Base-by-base conservation (phyloP, 371 early-diverging fungal species). In the Mucor circinelloides region DNA sequence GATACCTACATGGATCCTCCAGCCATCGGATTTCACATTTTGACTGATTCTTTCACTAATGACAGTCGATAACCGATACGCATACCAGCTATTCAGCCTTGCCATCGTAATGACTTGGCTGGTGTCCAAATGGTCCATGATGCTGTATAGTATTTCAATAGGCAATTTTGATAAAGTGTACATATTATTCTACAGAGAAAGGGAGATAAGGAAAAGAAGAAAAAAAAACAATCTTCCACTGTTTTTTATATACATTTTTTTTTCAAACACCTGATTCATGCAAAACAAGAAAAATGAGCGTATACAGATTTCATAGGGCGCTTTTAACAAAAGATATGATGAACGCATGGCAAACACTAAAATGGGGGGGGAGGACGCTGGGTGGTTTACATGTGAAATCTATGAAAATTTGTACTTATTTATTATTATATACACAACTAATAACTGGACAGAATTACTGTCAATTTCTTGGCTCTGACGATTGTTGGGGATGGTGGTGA, bases 1-100 rank as follows among this genome's bases (percentile, higher is more conserved):
- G n/a, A n/a, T n/a, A n/a, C 50, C 40, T 69, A 66, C 69, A 66
- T 73, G 68, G 36, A 73, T 66, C 54, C 66, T 56, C 73, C 73
- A 73, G 1, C 73, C 73, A 15, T 69, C 69, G 5, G 66, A 23
- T 25, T 64, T 25, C 3, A 69, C 66, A 23, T 52, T n/a, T 7
- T 48, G 27, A 5, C 38, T 23, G 2, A 73, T 66, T 55, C 69
- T 56, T 63, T 73, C 66, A 21, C 66, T 44, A 13, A 73, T 38
- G 0, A 66, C n/a, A 36, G 57, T 46, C 6, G 73, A 73, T n/a
- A 73, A 21, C 28, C 60, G 40, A 55, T 73, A 73, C 12, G 60
- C n/a, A 40, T 69, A 73, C 73, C 73, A 69, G 23, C 13, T 63
- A 52, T 73, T 73, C 12, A 69, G 13, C 36, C 73, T 65, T 19